Evolutionary conservation across 345 rosid species (phyloP), one percentile per base, ranked within the genome.

Genomic region (Linum usitatissimum): DNA sequence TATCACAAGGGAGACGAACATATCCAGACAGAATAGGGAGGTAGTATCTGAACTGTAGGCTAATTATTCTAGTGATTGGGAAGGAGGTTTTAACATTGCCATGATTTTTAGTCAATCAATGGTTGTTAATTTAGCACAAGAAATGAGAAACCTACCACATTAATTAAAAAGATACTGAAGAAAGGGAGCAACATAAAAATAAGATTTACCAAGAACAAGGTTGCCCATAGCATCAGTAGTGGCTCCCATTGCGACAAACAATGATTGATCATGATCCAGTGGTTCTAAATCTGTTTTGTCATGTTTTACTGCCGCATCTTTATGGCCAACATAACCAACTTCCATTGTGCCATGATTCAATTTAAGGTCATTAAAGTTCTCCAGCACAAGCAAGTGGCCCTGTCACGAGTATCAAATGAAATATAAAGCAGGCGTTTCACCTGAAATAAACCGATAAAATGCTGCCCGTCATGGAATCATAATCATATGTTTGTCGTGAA

Each of bases 341-440:
- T 88, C 96, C 98, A 91, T 91, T 31, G 82, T 72, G 40, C 96
- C 98, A 63, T 88, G 96, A 71, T 86, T 88, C 68, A 91, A 68
- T 71, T 70, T 65, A 76, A 91, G 66, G 9, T 73, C 70, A 68
- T 60, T 64, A 64, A 83, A 91, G 70, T 86, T 81, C 71, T 86
- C 92, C 5, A 91, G 75, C 75, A 91, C 88, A 64, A 91, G 84
- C 62, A 91, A 78, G 80, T 88, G 88, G 19, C 98, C 98, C 98
- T 88, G 80, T 65, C 65, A 75, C 12, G 23, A 49, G 69, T 61
- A 75, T 59, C 34, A 70, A 63, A 66, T 34, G 17, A 18, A 15
- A 45, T 15, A 12, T 45, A 39, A 69, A 66, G 67, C 55, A 60
- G 21, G 64, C 36, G 15, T 65, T 34, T 54, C 9, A 55, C 28